A percentile compares a stretch with the other conserved stretches of the same genome.
These are phyloP conservation scores for Bocquillonia castaneifolia DNA, from an alignment of 441 rosid species.

Conservation along the genomic window DNA sequence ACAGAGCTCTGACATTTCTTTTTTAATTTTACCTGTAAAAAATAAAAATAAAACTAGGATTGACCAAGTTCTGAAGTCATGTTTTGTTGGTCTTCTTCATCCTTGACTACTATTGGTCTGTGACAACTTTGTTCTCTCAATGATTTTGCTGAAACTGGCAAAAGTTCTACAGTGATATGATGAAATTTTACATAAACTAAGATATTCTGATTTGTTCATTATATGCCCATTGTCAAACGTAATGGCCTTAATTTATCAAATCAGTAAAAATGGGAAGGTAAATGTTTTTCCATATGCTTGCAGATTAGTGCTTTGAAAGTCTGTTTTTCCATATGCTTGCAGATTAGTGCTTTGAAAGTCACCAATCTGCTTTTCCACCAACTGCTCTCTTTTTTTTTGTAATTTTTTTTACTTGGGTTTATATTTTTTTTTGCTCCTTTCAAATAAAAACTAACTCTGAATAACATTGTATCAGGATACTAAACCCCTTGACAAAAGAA, in stretches of 20 bases:
- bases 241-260: background rate
- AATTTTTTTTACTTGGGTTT: background rate
- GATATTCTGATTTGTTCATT: background rate
- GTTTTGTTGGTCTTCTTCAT: background rate
- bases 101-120: background rate
- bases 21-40: background rate
- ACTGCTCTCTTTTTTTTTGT: background rate
- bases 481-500: conserved; percentile 34
- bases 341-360: background rate
- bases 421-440: background rate
- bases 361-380: background rate
- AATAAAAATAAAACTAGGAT: background rate
- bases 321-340: background rate
- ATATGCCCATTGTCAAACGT: background rate
- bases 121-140: background rate
- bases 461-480: conserved; percentile 35
- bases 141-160: background rate
- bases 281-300: background rate
- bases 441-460: background rate
- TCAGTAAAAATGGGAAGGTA: background rate
- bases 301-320: background rate
- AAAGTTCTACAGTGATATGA: background rate
- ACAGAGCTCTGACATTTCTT: background rate
- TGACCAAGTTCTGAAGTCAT: background rate
- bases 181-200: background rate